Evolutionary conservation across 2,329 filamentous ascomycete genomes (phyloP), one percentile per base, ranked within the genome.

Genomic region (Ascochyta koolunga): DNA sequence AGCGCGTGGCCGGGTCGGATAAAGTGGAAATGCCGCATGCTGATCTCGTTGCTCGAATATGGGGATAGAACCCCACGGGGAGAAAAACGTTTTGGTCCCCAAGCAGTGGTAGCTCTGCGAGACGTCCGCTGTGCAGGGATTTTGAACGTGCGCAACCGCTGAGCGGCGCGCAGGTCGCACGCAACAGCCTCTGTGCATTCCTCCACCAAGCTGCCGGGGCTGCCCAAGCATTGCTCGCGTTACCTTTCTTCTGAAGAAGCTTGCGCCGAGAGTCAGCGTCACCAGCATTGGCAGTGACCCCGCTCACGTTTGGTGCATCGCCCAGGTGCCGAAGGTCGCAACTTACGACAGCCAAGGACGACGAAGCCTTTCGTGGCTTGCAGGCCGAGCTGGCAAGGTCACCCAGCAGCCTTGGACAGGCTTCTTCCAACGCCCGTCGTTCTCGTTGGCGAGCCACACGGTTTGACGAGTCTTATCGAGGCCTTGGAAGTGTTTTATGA

Each of bases 341-440:
- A 56, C 61, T 54, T 64, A 64, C 59, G 59, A 64, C 59, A 52
- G 66, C 69, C 68, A 69, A 70, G 68, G 32, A 36, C 41, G 38
- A 51, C 43, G 62, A 67, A 62, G 58, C 54, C 46, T 50, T 64
- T 57, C 39, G 44, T 54, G 60, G 66, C 68, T 62, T 68, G 62
- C 63, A 63, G 45, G 56, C 61, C 58, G 60, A 62, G 61, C 44
- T 44, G 42, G 46, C 36, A 43, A 55, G 46, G 68, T 69, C 67
- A 69, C 67, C 66, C 57, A 70, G 64, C 62, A 47, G 45, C 58
- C 59, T 69, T 68, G 60, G 45, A 50, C 47, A 65, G 63, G 62
- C 69, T 71, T 72, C 67, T 72, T 70, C 70, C 52, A 51, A 72
- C 68, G 51, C 61, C 58, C 49, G 32, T 41, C 41, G 46, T 55